Base-by-base conservation (phyloP, 208 protist genomes). In the Leptomonas pyrrhocoris region DNA sequence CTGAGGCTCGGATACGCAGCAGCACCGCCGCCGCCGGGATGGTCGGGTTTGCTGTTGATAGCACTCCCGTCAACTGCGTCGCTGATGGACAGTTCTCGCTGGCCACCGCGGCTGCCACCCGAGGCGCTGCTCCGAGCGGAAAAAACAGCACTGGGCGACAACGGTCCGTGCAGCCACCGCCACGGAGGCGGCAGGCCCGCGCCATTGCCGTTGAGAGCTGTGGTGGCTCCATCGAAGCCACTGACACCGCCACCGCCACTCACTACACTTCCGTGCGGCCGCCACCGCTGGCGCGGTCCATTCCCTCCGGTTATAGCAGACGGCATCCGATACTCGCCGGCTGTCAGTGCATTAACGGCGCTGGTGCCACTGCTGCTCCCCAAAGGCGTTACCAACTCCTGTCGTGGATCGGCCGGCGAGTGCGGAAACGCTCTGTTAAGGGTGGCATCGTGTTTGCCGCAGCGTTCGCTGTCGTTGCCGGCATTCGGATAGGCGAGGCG, bases 241-340 rank as follows among this genome's bases (percentile, higher is more conserved):
- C 19, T 19, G 0, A 4, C 34, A 1, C 53, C 31, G 21, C n/a
- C 9, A 45, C 8, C 2, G 27, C 18, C 19, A 21, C 23, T 4
- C 25, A 7, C 25, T 15, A 15, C 36, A 13, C 42, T 43, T 8
- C 59, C 21, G 58, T 65, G 28, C 19, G 40, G 54, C 42, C 38
- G 30, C 54, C 61, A 59, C 68, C 60, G 53, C 28, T 56, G 61
- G 16, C 68, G 53, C 50, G 59, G 42, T 16, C 45, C 53, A 38
- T 42, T 42, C 16, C 53, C 43, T 9, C 59, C 31, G 16, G 53
- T 42, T n/a, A 62, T 59, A 18, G 16, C 48, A 38, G 54, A 57
- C 23, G 61, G 61, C 48, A 57, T 57, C 30, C 61, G 46, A 30
- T 55, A 67, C 34, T 36, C 61, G 3, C 48, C 48, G 1, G 31